Base-by-base conservation (phyloP, 257 asterid species). In the Apocynum venetum region DNA sequence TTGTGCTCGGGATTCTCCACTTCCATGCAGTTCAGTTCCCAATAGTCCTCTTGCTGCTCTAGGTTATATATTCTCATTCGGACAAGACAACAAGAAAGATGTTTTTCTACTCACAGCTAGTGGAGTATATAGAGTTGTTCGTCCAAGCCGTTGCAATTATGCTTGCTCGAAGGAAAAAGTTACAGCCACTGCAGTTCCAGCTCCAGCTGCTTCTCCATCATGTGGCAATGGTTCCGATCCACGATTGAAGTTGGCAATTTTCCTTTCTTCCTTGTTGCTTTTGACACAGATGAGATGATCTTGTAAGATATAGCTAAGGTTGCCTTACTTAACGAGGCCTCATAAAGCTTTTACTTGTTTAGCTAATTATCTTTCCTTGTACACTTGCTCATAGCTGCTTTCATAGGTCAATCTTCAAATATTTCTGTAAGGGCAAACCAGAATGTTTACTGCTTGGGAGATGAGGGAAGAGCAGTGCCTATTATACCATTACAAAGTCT, bases 101-200 rank as follows among this genome's bases (percentile, higher is more conserved):
- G 83, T 89, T 35, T 91, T 72, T 76, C 65, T 93, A 76, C 79
- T 91, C 72, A 86, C 99, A 52, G 84, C 82, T 86, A 86, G 86
- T 53, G 99, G 98, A 0, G 97, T 90, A 63, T 95, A 91, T 81
- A 85, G 97, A 82, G 86, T 93, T 3, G 98, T 93, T 81, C 88
- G 97, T 38, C 98, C 99, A 12, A 93, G 97, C 82, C 86, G 98
- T n/a, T 95, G 99, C 80, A 87, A 81, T 56, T 93, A 89, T 80
- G 79, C 85, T 67, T 93, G 99, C 91, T 80, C 97, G 0, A 90
- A 88, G 91, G 98, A 95, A 87, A 89, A 75, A 0, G 81, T 55
- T 46, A 69, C 79, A 1, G 55, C 91, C 8, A 57, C 77, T 46
- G 67, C 36, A 2, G 73, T 61, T 46, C 79, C 84, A 59, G 78